Evolutionary conservation across 2,329 filamentous ascomycete species (phyloP).

Genomic region (Trichoderma citrinoviride): DNA sequence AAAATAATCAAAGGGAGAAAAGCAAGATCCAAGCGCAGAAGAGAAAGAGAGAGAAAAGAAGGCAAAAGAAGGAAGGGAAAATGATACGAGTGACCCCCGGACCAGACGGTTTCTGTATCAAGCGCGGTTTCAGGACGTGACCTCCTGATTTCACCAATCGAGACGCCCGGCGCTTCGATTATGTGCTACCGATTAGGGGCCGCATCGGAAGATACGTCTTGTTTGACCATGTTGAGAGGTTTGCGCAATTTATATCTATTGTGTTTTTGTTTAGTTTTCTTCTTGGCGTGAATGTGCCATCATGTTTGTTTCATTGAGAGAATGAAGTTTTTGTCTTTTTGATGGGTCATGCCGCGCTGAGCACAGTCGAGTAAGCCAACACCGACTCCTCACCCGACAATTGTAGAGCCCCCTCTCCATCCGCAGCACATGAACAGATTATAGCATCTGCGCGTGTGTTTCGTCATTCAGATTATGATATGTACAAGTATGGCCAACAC

Average conservation of each 20-base stretch:
- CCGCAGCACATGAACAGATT: not conserved
- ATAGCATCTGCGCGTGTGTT: not conserved
- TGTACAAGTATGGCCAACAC: not conserved
- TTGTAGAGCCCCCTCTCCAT: not conserved
- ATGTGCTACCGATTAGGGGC: no score
- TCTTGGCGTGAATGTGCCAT: no score
- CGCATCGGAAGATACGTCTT: not conserved
- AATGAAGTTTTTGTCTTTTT: no score
- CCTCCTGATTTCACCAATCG: not conserved
- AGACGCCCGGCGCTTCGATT: not conserved
- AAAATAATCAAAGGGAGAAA: not conserved
- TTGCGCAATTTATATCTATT: no score
- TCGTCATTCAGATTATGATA: not conserved
- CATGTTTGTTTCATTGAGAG: no score
- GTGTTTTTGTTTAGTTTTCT: no score
- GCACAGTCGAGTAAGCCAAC: no score
- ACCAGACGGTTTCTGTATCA: constrained; percentile 10
- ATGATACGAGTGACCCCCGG: not conserved
- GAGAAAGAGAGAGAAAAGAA: constrained; percentile 4
- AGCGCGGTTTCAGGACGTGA: constrained; percentile 17
- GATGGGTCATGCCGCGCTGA: no score
- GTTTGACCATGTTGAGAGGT: no score
- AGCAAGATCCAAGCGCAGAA: no score
- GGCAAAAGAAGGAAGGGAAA: not conserved
- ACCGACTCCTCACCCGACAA: no score